Evolutionary conservation across 2,329 filamentous ascomycete species (phyloP).

Genomic region (Zasmidium citrigriseum): DNA sequence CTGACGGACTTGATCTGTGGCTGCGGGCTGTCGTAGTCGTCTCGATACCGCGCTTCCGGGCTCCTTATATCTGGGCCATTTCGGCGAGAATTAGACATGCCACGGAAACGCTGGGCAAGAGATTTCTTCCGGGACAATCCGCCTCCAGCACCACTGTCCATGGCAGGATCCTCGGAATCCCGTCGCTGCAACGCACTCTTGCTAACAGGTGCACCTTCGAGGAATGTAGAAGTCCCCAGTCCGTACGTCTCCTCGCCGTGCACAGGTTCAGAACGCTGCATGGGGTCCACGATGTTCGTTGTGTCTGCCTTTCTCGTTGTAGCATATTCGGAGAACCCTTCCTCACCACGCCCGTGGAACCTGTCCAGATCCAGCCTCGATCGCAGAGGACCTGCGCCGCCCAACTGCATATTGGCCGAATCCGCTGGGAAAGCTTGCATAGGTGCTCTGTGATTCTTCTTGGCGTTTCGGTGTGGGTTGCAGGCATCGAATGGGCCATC

Average conservation of each 20-base stretch:
- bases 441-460: constrained; percentile 77
- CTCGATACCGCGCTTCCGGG: constrained; percentile 56
- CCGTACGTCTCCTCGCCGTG: constrained; percentile 84
- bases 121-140: constrained; percentile 90
- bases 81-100: constrained; percentile 72
- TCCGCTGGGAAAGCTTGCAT: constrained; percentile 96
- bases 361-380: constrained; percentile 77
- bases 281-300: constrained; percentile 65
- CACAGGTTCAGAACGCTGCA: constrained; percentile 66
- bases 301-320: constrained; percentile 43
- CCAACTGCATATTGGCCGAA: constrained; percentile 88
- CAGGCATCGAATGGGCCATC: constrained; percentile 97
- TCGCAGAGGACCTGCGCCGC: constrained; percentile 83
- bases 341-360: constrained; percentile 84
- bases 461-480: constrained; percentile 89
- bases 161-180: constrained; percentile 65
- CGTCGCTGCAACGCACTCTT: constrained; percentile 74
- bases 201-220: constrained; percentile 89
- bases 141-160: constrained; percentile 40
- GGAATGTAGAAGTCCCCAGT: constrained; percentile 89
- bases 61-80: constrained; percentile 38
- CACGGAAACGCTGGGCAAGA: constrained; percentile 84
- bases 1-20: constrained; percentile 34
- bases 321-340: constrained; percentile 82
- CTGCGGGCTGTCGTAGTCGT: constrained; percentile 20